Percentiles rank a stretch among this genome's conserved stretches.
Conservation (phyloP, 2,329 filamentous ascomycete species). For the Periglandula ipomoeae region DNA sequence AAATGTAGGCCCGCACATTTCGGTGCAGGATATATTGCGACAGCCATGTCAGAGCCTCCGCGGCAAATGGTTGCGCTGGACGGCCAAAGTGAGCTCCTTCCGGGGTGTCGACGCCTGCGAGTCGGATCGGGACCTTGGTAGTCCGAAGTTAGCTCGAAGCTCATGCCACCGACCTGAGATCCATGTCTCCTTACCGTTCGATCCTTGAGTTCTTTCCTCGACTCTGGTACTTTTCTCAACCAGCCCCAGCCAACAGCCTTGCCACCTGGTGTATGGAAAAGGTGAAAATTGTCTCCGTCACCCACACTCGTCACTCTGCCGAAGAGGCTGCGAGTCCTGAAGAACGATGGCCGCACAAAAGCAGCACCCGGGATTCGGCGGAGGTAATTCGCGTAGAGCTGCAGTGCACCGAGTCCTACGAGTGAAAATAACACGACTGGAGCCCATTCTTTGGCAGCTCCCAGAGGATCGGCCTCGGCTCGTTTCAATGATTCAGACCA, state of each 20-base stretch:
- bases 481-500: constrained; percentile 30
- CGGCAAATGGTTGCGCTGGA: constrained; percentile 72
- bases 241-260: constrained; percentile 85
- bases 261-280: constrained; percentile 94
- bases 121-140: constrained; percentile 68
- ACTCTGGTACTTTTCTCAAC: constrained; percentile 65
- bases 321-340: constrained; percentile 67
- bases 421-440: constrained; percentile 29
- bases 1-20: constrained; percentile 73
- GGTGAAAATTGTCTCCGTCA: constrained; percentile 89
- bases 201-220: constrained; percentile 59
- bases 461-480: constrained; percentile 19
- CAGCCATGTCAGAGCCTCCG: constrained; percentile 79
- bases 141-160: not conserved
- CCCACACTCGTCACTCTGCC: constrained; percentile 89
- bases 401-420: constrained; percentile 27
- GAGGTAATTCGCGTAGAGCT: constrained; percentile 65
- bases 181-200: constrained; percentile 52
- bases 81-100: constrained; percentile 89
- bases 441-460: constrained; percentile 29
- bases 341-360: constrained; percentile 66
- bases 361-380: constrained; percentile 72
- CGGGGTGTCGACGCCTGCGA: constrained; percentile 89
- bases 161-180: not conserved
- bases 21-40: constrained; percentile 59